Conservation (phyloP, 2,329 filamentous ascomycete genomes). For the Phialemoniopsis sp. region DNA sequence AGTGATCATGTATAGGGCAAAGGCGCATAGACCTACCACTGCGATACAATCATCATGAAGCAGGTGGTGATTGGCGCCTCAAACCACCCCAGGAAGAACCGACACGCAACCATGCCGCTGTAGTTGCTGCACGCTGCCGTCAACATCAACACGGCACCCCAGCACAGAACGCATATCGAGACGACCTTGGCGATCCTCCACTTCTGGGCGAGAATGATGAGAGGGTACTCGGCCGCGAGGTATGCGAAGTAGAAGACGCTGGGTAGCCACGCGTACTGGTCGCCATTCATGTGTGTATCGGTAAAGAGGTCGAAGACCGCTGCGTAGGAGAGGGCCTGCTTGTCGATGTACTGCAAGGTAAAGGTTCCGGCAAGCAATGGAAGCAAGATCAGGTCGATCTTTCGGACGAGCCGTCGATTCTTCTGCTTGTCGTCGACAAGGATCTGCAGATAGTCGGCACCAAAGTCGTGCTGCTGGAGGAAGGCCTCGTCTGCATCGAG, state of each 20-base stretch:
- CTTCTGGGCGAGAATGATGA: constrained; percentile 15
- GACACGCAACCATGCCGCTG: constrained; percentile 24
- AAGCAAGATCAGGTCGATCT: constrained; percentile 45
- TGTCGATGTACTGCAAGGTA: constrained; percentile 8
- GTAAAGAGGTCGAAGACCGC: constrained; percentile 13
- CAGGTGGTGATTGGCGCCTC: constrained; percentile 39
- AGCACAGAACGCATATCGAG: constrained; percentile 14
- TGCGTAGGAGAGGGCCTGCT: constrained; percentile 13
- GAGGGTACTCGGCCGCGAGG: constrained; percentile 15
- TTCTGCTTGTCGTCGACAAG: constrained; percentile 32
- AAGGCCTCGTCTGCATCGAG: no score
- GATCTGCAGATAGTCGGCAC: no score
- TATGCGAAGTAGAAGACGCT: constrained; percentile 31
- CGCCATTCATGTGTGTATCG: constrained; percentile 9
- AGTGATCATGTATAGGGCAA: no score
- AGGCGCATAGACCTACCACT: constrained; percentile 32
- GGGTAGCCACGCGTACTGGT: constrained; percentile 17
- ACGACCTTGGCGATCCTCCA: constrained; percentile 19
- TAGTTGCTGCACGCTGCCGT: constrained; percentile 22
- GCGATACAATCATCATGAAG: constrained; percentile 41
- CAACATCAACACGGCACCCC: constrained; percentile 15
- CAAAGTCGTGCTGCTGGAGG: no score
- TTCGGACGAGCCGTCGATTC: constrained; percentile 43
- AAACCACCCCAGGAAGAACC: constrained; percentile 32
- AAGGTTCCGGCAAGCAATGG: constrained; percentile 31